Evolutionary conservation across 805 yeast genomes (phyloP).

Genomic region (Myxozyma monticola): DNA sequence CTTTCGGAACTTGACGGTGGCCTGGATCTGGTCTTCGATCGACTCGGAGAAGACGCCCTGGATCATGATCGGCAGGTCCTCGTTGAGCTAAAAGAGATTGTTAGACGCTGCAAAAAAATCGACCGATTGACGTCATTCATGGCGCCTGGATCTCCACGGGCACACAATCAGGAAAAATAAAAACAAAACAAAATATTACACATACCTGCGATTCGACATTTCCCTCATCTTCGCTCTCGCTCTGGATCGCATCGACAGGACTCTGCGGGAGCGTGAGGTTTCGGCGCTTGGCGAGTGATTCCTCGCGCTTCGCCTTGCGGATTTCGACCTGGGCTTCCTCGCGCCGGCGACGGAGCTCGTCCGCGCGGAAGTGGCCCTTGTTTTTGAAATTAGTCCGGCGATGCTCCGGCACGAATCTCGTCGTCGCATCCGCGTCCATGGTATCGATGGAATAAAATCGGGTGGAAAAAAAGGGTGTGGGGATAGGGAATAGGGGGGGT

Average conservation of each 20-base stretch:
- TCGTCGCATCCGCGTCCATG: constrained; percentile 76
- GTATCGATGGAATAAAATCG: neutral
- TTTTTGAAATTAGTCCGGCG: constrained; percentile 96
- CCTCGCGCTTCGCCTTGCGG: constrained; percentile 95
- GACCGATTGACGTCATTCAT: too few relatives aligned
- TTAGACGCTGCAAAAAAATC: too few relatives aligned
- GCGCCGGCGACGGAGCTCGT: constrained; percentile 95
- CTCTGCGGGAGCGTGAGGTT: constrained; percentile 53
- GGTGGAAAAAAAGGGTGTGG: neutral
- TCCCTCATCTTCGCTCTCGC: constrained; percentile 48
- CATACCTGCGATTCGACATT: constrained; percentile 35
- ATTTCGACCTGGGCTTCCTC: constrained; percentile 96
- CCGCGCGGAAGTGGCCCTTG: constrained; percentile 89
- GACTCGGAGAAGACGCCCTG: constrained; percentile 73
- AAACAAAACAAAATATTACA: too few relatives aligned
- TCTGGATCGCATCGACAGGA: constrained; percentile 40
- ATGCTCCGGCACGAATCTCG: constrained; percentile 92
- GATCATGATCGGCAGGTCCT: constrained; percentile 83
- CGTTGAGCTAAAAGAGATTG: constrained; percentile 34
- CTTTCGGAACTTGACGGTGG: constrained; percentile 92
- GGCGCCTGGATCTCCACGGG: too few relatives aligned
- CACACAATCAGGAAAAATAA: too few relatives aligned
- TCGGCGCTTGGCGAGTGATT: constrained; percentile 89
- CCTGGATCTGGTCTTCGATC: constrained; percentile 76
- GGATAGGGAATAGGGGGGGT: neutral